Conservation (phyloP, 495 filamentous ascomycete species). For the Talaromyces liani region DNA sequence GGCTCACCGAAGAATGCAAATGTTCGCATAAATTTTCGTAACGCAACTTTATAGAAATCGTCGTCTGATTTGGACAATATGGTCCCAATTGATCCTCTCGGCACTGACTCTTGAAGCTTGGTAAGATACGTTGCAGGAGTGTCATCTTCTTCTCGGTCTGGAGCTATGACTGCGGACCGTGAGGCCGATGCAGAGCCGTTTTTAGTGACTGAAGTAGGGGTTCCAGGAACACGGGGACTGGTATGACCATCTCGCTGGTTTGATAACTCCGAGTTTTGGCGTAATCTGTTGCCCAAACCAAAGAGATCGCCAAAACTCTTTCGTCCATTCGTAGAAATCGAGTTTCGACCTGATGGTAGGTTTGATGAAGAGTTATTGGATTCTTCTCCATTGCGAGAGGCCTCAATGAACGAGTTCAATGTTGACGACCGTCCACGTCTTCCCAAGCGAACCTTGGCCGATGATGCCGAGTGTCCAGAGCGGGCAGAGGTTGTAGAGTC, state of each 20-base stretch:
- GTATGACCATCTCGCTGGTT: conserved; percentile 53
- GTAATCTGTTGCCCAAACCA: conserved; percentile 60
- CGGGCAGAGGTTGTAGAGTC: conserved; percentile 59
- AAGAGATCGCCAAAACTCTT: conserved; percentile 89
- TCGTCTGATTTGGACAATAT: conserved; percentile 78
- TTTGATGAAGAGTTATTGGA: conserved; percentile 52
- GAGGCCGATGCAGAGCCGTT: conserved; percentile 65
- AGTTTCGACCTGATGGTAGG: conserved; percentile 58
- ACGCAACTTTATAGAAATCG: conserved; percentile 68
- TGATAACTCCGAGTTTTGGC: conserved; percentile 67
- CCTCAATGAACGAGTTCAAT: conserved; percentile 61
- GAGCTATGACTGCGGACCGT: conserved; percentile 56
- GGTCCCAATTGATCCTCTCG: conserved; percentile 70
- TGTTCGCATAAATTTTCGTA: conserved; percentile 89
- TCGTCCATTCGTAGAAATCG: conserved; percentile 73
- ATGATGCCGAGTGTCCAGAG: conserved; percentile 69
- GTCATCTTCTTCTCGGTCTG: conserved; percentile 78
- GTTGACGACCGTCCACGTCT: conserved; percentile 77
- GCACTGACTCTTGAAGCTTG: conserved; percentile 70
- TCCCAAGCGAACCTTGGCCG: conserved; percentile 40
- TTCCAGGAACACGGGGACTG: conserved; percentile 46
- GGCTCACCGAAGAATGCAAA: conserved; percentile 94
- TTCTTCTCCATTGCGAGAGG: conserved; percentile 34
- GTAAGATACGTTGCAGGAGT: conserved; percentile 84
- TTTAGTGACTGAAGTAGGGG: conserved; percentile 57